Evolutionary conservation across 495 filamentous ascomycete species (phyloP).

Genomic region (Trichoderma virens): DNA sequence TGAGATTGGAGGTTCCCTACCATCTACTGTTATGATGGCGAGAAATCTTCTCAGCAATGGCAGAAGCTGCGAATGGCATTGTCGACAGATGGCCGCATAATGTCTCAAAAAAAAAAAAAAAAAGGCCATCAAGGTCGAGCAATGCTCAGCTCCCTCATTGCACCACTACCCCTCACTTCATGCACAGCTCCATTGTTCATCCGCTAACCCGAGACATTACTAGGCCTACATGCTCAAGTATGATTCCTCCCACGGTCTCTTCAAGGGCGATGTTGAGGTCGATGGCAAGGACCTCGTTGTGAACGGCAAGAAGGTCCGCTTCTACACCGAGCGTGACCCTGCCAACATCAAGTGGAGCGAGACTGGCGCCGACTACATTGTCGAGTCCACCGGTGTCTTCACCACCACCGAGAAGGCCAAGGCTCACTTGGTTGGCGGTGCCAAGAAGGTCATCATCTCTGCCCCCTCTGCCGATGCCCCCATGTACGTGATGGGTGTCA

Average conservation of each 20-base stretch:
- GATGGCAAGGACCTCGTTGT: constrained; percentile 70
- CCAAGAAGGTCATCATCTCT: constrained; percentile 99
- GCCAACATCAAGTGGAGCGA: constrained; percentile 83
- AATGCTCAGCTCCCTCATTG: neutral
- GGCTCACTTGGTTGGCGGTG: constrained; percentile 94
- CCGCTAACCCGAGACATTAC: constrained; percentile 8
- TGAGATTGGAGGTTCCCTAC: no score
- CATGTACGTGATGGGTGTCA: constrained; percentile 99
- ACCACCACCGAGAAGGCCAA: constrained; percentile 94
- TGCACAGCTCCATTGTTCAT: neutral
- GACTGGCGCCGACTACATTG: constrained; percentile 87
- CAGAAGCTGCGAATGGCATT: neutral
- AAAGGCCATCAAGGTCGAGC: no score
- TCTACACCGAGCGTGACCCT: constrained; percentile 92
- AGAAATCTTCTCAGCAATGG: no score
- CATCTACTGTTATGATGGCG: no score
- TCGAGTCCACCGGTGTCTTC: constrained; percentile 99
- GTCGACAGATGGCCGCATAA: neutral
- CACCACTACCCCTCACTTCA: neutral
- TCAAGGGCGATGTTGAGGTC: constrained; percentile 82
- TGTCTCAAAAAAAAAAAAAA: no score
- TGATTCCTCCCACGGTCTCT: constrained; percentile 91
- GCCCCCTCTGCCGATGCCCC: constrained; percentile 97
- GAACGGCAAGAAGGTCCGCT: constrained; percentile 93
- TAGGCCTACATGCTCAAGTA: constrained; percentile 99